Conservation (phyloP, 2,329 filamentous ascomycete species). For the Proliferodiscus dingleyae region DNA sequence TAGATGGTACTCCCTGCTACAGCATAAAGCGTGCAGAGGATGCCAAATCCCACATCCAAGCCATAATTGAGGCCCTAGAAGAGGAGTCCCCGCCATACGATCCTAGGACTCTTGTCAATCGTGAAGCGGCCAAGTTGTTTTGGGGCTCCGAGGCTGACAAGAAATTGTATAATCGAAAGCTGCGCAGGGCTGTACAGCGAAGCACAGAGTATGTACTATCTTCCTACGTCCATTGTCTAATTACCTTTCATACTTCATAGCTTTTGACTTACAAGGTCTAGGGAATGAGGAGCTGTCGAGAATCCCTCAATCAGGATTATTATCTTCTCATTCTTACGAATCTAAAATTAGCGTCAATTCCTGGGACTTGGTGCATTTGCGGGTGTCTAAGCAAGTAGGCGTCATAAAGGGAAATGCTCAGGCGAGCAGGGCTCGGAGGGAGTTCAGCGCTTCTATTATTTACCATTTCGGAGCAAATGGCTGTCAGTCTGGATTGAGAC, state of each 20-base stretch:
- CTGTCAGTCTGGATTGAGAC: not conserved
- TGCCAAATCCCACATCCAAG: constrained; percentile 75
- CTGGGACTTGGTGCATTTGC: constrained; percentile 2
- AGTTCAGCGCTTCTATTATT: constrained; percentile 5
- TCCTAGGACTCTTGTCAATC: constrained; percentile 80
- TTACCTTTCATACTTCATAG: too few species aligned
- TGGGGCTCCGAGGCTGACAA: constrained; percentile 79
- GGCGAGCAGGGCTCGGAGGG: not conserved
- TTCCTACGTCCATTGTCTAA: not conserved
- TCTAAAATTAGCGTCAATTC: constrained; percentile 6
- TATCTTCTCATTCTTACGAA: not conserved
- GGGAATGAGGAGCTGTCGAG: too few species aligned
- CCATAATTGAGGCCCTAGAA: constrained; percentile 76
- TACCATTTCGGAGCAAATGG: not conserved
- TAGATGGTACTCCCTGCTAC: constrained; percentile 80
- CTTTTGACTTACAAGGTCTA: too few species aligned
- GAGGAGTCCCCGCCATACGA: constrained; percentile 87
- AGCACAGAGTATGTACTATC: constrained; percentile 50
- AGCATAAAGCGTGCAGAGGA: constrained; percentile 68
- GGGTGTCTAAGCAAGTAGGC: constrained; percentile 4
- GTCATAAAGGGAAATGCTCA: constrained; percentile 1
- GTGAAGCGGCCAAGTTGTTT: constrained; percentile 77
- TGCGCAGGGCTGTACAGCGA: constrained; percentile 71
- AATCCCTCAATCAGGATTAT: too few species aligned
- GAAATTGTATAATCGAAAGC: constrained; percentile 75